Percentiles rank a stretch among this genome's conserved stretches.
These are phyloP conservation scores for Talaromyces liani DNA, from an alignment of 495 filamentous ascomycete species.

Conservation along the genomic window DNA sequence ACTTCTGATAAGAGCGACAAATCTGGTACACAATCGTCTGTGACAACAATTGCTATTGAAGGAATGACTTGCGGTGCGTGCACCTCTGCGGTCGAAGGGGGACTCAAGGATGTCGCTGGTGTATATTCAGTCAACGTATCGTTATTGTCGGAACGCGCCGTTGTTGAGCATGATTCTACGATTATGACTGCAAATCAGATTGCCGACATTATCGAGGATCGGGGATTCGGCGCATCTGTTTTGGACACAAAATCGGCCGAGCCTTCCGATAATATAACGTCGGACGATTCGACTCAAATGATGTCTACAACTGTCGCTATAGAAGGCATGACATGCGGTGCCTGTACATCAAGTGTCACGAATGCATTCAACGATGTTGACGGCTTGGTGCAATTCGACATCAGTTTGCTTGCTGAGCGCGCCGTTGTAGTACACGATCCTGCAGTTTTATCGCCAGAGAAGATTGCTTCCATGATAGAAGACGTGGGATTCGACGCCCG, in stretches of 20 bases:
- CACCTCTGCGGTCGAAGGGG: constrained; percentile 80
- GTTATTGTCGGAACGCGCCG: constrained; percentile 59
- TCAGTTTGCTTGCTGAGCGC: constrained; percentile 86
- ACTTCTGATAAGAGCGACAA: constrained; percentile 22
- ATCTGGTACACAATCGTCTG: constrained; percentile 35
- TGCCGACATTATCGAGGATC: constrained; percentile 82
- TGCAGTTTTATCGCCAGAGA: constrained; percentile 53
- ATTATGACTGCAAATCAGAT: constrained; percentile 61
- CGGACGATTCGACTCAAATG: constrained; percentile 34
- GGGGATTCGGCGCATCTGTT: constrained; percentile 85
- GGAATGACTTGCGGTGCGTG: constrained; percentile 98
- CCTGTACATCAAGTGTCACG: constrained; percentile 88
- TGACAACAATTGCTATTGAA: constrained; percentile 81
- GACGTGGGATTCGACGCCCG: constrained; percentile 85
- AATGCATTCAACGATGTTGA: constrained; percentile 69
- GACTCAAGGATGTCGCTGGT: constrained; percentile 64
- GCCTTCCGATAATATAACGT: constrained; percentile 19
- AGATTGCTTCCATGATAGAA: constrained; percentile 57
- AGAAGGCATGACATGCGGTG: constrained; percentile 94
- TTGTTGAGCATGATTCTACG: constrained; percentile 69
- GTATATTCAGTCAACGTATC: constrained; percentile 83
- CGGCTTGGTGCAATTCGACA: constrained; percentile 81
- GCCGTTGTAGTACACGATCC: constrained; percentile 85
- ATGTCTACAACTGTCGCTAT: constrained; percentile 75
- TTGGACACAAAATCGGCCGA: constrained; percentile 37